Conservation (phyloP, 2,329 filamentous ascomycete genomes). For the Grosmannia penicillata region DNA sequence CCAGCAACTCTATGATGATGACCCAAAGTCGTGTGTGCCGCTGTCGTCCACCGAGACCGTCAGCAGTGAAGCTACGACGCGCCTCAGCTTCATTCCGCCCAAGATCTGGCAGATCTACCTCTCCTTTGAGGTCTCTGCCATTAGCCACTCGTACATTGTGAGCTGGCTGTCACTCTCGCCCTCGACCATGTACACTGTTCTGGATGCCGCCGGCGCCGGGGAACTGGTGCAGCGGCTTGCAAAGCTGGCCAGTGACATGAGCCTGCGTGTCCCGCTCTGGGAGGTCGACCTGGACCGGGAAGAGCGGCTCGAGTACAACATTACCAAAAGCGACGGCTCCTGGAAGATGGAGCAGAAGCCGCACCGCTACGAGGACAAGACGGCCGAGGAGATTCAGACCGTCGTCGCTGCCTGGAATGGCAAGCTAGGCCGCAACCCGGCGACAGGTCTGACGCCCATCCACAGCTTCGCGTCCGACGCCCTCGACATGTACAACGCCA, state of each 20-base stretch:
- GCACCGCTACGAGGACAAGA: neutral
- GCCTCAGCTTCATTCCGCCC: conserved; percentile 10
- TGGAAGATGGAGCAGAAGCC: neutral
- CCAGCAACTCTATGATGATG: no score
- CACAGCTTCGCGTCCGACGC: neutral
- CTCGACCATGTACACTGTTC: conserved; percentile 11
- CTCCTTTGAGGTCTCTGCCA: conserved; percentile 4
- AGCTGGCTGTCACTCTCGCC: conserved; percentile 10
- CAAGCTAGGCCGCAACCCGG: neutral
- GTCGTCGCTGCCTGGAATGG: neutral
- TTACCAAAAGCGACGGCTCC: no score
- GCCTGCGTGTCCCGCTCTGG: neutral
- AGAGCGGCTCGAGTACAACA: neutral
- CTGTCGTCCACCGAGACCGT: neutral
- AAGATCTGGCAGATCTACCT: conserved; percentile 15
- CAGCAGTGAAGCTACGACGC: conserved; percentile 1
- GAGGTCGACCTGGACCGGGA: neutral
- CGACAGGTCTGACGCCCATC: neutral
- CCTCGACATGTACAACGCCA: conserved; percentile 7
- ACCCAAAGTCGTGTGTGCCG: neutral
- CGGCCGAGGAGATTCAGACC: neutral
- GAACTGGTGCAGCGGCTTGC: conserved; percentile 9
- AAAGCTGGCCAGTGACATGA: conserved; percentile 5
- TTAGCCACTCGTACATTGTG: conserved; percentile 4
- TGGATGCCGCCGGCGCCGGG: conserved; percentile 10